Evolutionary conservation across 768 basidiomycete genomes (phyloP), one percentile per base, ranked within the genome.

Genomic region (Tricholoma sp.): DNA sequence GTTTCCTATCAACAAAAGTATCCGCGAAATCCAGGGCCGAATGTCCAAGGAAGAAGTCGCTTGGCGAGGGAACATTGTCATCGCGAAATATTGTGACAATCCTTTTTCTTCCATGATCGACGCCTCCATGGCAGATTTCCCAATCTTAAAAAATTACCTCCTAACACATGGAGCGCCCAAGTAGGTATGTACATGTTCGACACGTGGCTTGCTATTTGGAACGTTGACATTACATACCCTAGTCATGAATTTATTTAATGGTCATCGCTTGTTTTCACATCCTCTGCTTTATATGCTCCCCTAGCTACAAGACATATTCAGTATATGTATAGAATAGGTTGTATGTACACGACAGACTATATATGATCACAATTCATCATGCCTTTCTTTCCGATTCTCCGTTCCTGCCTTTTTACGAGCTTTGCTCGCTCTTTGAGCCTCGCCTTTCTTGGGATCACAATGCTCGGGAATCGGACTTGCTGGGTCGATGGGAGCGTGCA

Each of bases 41-140:
- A 66, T 70, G 17, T 90, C 79, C 70, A 76, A 72, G 62, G 88
- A 89, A 65, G 77, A 80, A 53, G 63, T 64, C 54, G 87, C 89
- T 41, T 92, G 90, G 90, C 80, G 88, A 50, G 90, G 90, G 20
- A 90, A 91, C 70, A 79, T 92, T 53, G 74, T 92, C 60, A 74
- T 90, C 44, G 88, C 85, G 39, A 92, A 91, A 69, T 92, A 80
- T 62, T 72, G 71, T 31, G 80, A 79, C 50, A 74, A 75, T 50
- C 80, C 81, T 0, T 83, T 81, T 64, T 70, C 74, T 6, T 77
- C 76, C 6, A 81, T 91, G 81, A 81, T 84, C 18, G 78, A 90
- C 65, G 83, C 82, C 20, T 83, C 86, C n/a, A 91, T 90, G 80
- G 85, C 89, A 36, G 90, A 91, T 65, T 92, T 90, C 60, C 86